phyloP scores from a whole-genome alignment of 116 monocot species.

The Trichopus zeylanicus region DNA sequence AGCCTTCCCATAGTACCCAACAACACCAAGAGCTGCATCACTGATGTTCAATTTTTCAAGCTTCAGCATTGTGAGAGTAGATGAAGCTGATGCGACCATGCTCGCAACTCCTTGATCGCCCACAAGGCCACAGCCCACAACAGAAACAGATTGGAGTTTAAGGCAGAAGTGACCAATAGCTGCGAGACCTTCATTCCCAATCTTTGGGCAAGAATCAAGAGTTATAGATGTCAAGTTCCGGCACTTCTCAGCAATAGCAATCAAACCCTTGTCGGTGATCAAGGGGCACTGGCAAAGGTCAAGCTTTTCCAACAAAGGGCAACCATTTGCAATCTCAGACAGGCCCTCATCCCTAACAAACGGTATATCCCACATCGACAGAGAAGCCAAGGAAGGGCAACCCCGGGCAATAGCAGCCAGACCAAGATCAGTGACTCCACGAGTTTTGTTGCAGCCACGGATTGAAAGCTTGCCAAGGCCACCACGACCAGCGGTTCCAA shows the following conservation, averaged over 20 bases:
- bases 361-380: constrained; percentile 51
- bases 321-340: constrained; percentile 47
- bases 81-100: constrained; percentile 50
- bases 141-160: constrained; percentile 43
- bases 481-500: constrained; percentile 30
- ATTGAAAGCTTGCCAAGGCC: constrained; percentile 53
- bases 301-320: constrained; percentile 64
- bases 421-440: constrained; percentile 44
- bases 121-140: constrained; percentile 45
- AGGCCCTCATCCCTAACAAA: constrained; percentile 50
- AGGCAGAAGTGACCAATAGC: constrained; percentile 49
- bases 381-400: constrained; percentile 35
- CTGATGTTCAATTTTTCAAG: constrained; percentile 51
- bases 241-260: constrained; percentile 58
- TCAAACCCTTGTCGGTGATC: constrained; percentile 60
- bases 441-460: constrained; percentile 36
- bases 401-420: constrained; percentile 38
- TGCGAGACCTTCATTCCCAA: constrained; percentile 54
- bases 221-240: constrained; percentile 41
- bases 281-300: constrained; percentile 52
- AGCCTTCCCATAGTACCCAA: constrained; percentile 66
- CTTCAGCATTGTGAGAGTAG: constrained; percentile 49
- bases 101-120: constrained; percentile 61
- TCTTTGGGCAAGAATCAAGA: constrained; percentile 42
- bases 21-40: constrained; percentile 55